Percentiles rank a stretch among this genome's conserved stretches.
These are phyloP conservation scores for Amphirosellinia nigrospora DNA, from an alignment of 495 filamentous ascomycete genomes.

Conservation along the genomic window DNA sequence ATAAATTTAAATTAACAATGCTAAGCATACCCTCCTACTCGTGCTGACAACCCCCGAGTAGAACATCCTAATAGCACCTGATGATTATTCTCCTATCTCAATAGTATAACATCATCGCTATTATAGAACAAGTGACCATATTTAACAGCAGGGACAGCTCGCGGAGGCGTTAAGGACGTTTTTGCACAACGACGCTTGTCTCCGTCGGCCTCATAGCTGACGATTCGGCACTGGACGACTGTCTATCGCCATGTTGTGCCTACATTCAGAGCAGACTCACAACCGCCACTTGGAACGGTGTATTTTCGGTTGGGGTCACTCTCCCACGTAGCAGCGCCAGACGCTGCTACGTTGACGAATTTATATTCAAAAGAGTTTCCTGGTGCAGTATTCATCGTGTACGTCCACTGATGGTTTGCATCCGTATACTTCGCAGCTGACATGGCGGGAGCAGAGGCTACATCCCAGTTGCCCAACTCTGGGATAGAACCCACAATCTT, in stretches of 20 bases:
- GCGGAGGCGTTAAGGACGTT: background rate
- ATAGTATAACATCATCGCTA: background rate
- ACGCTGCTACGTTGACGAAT: conserved; percentile 58
- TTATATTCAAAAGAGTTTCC: too few relatives aligned
- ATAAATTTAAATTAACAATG: background rate
- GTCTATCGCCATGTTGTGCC: background rate
- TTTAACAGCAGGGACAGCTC: background rate
- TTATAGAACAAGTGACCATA: background rate
- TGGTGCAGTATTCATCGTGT: conserved; percentile 23
- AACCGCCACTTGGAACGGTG: conserved; percentile 49
- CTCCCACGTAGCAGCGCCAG: conserved; percentile 61
- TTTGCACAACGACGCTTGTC: background rate
- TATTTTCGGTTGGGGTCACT: conserved; percentile 61
- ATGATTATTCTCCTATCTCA: background rate
- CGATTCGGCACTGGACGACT: background rate
- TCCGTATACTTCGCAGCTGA: background rate
- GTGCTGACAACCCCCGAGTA: background rate
- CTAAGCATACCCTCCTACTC: background rate
- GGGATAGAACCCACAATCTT: background rate
- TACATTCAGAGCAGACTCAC: conserved; percentile 1
- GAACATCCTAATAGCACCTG: background rate
- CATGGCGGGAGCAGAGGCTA: background rate
- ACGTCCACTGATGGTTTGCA: background rate
- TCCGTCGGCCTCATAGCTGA: background rate
- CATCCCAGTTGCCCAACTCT: background rate